These are phyloP conservation scores for Papilionanthe hybrid DNA, from an alignment of 116 monocot genomes.

Conservation along the genomic window DNA sequence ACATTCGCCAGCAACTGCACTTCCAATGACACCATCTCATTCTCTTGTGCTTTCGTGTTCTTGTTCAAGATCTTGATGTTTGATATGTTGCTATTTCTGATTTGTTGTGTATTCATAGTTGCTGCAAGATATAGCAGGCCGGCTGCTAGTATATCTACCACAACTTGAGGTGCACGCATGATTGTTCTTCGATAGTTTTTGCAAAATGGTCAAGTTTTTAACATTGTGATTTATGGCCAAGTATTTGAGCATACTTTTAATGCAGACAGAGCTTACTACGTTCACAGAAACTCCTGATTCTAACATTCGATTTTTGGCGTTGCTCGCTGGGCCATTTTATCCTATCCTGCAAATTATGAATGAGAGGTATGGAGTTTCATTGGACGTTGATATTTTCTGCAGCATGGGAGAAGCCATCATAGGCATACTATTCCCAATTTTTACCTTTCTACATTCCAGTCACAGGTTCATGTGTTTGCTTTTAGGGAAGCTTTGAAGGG, in stretches of 20 bases:
- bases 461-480: neutral
- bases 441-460: neutral
- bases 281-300: slow-evolving; percentile 65
- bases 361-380: slow-evolving; percentile 53
- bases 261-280: slow-evolving; percentile 73
- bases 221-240: slow-evolving; percentile 4
- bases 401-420: neutral
- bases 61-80: neutral
- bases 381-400: neutral
- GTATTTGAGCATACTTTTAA: neutral
- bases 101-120: slow-evolving; percentile 40
- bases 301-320: slow-evolving; percentile 70
- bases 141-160: slow-evolving; percentile 65
- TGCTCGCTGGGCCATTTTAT: slow-evolving; percentile 97
- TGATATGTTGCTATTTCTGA: slow-evolving; percentile 22
- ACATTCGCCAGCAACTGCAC: neutral
- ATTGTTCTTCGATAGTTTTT: neutral
- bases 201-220: neutral
- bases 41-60: slow-evolving; percentile 5
- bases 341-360: slow-evolving; percentile 69
- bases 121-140: slow-evolving; percentile 75
- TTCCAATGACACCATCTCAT: neutral
- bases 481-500: slow-evolving; percentile 51
- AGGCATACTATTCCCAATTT: neutral
- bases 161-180: slow-evolving; percentile 69